Conservation (phyloP, 108 stramenopile species). For the Cyclotella choctawhatcheeana region DNA sequence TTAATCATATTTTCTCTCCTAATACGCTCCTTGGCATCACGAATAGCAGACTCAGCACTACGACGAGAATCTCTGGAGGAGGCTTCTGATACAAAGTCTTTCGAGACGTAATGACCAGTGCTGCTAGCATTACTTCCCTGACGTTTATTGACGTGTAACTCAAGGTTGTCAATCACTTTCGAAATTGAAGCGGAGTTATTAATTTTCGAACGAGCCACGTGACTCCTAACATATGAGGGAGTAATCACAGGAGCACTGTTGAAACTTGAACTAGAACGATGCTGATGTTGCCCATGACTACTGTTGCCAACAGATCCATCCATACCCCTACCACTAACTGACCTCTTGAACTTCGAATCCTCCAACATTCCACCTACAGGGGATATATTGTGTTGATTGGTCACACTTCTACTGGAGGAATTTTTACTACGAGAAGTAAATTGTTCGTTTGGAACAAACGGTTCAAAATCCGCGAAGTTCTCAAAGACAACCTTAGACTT, state of each 20-base stretch:
- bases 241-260: conserved; percentile 83
- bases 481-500: conserved; percentile 33
- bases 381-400: conserved; percentile 6
- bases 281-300: background rate
- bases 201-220: conserved; percentile 38
- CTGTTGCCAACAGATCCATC: conserved; percentile 13
- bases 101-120: conserved; percentile 1
- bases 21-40: conserved; percentile 50
- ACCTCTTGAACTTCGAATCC: conserved; percentile 48
- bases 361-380: conserved; percentile 32
- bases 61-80: conserved; percentile 12
- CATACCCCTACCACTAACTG: conserved; percentile 28
- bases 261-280: conserved; percentile 38
- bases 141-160: conserved; percentile 53
- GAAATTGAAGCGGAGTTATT: conserved; percentile 72
- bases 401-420: conserved; percentile 29
- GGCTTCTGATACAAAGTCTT: no score
- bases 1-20: conserved; percentile 40
- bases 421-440: background rate
- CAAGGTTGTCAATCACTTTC: conserved; percentile 81
- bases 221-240: conserved; percentile 62
- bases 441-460: conserved; percentile 33
- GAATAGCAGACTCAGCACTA: conserved; percentile 21
- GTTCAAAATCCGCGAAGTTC: conserved; percentile 61
- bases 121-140: conserved; percentile 18